These are phyloP conservation scores for Colletotrichum sp. DNA, from an alignment of 2,329 filamentous ascomycete genomes.

Conservation along the genomic window DNA sequence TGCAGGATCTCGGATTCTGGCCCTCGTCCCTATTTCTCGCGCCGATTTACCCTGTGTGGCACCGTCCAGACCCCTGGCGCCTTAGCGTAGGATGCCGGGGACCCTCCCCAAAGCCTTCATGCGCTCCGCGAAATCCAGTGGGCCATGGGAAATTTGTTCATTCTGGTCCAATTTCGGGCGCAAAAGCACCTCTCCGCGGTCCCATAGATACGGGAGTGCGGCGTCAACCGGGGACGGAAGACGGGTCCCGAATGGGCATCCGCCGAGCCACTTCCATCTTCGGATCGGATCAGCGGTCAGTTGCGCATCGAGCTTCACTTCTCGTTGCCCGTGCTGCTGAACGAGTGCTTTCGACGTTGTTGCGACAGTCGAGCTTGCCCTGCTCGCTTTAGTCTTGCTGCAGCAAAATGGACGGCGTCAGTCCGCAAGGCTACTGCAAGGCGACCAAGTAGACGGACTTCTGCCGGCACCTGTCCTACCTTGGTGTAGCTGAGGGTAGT, in stretches of 20 bases:
- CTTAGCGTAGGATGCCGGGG: slow-evolving; percentile 4
- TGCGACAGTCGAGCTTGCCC: background rate
- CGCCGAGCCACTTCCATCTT: background rate
- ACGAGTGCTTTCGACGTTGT: background rate
- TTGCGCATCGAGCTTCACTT: background rate
- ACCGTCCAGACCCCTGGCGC: slow-evolving; percentile 2
- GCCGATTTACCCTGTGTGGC: background rate
- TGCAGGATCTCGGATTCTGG: background rate
- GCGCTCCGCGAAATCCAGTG: slow-evolving; percentile 23
- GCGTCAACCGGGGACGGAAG: slow-evolving; percentile 1
- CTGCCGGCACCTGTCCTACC: background rate
- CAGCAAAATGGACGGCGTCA: background rate
- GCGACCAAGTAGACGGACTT: background rate
- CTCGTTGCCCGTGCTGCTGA: background rate
- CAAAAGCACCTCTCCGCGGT: slow-evolving; percentile 14
- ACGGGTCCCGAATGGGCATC: slow-evolving; percentile 7
- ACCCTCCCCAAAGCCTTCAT: slow-evolving; percentile 15
- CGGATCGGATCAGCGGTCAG: slow-evolving; percentile 3
- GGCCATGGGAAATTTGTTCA: slow-evolving; percentile 18
- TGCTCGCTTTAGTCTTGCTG: background rate
- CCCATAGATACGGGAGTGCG: slow-evolving; percentile 11
- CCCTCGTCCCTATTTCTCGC: background rate
- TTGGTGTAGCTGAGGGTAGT: background rate
- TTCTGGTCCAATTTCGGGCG: slow-evolving; percentile 13
- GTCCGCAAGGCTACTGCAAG: background rate